Conservation (phyloP, 2,329 filamentous ascomycete genomes). For the Pseudonectria buxi region DNA sequence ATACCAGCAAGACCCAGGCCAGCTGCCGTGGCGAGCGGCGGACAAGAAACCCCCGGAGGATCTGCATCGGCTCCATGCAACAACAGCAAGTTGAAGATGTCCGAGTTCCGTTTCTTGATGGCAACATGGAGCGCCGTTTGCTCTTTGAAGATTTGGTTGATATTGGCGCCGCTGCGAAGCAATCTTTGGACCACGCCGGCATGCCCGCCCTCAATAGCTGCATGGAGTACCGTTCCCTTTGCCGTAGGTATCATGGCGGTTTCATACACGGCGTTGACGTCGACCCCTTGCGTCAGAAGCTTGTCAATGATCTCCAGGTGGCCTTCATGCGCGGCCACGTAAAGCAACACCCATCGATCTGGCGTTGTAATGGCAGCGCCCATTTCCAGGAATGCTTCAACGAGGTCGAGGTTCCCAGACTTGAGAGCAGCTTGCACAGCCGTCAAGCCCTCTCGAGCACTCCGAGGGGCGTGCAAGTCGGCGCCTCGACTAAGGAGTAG, state of each 20-base stretch:
- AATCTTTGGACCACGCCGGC: slow-evolving; percentile 19
- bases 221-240: slow-evolving; percentile 7
- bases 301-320: neutral
- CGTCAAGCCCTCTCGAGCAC: no score
- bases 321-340: neutral
- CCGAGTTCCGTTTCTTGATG: no score
- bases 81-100: no score
- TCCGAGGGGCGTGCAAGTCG: no score
- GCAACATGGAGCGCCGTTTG: slow-evolving; percentile 18
- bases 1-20: slow-evolving; percentile 27
- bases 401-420: no score
- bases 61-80: slow-evolving; percentile 13
- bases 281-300: slow-evolving; percentile 3
- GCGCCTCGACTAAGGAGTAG: slow-evolving; percentile 4
- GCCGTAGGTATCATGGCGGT: neutral
- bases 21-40: slow-evolving; percentile 16
- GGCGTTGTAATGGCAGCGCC: neutral
- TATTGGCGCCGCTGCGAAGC: slow-evolving; percentile 21
- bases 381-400: neutral
- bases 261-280: slow-evolving; percentile 1
- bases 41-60: slow-evolving; percentile 17
- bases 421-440: no score
- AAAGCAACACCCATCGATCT: neutral
- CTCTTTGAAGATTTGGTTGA: slow-evolving; percentile 32
- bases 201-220: slow-evolving; percentile 3